phyloP scores from a whole-genome alignment of 2,329 filamentous ascomycete species.

The Penicillium freii region DNA sequence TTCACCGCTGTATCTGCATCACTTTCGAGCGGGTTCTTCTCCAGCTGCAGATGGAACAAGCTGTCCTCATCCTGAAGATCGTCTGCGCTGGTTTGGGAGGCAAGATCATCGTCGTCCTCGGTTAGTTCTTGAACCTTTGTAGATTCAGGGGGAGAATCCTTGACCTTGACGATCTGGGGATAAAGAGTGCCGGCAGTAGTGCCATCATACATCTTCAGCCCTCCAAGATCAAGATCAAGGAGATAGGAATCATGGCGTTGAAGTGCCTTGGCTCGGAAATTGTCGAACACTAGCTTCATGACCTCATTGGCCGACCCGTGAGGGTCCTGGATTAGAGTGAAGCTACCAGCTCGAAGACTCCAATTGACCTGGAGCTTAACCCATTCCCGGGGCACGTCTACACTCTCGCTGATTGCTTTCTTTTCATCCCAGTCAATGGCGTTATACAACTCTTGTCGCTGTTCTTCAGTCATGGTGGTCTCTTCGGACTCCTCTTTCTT shows the following conservation, averaged over 20 bases:
- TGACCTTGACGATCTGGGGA: constrained; percentile 92
- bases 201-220: constrained; percentile 90
- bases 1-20: constrained; percentile 88
- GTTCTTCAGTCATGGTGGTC: constrained; percentile 87
- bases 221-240: constrained; percentile 83
- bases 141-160: constrained; percentile 68
- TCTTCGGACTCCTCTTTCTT: constrained; percentile 73
- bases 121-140: constrained; percentile 40
- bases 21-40: constrained; percentile 91
- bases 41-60: constrained; percentile 89
- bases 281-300: constrained; percentile 87
- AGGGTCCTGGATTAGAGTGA: constrained; percentile 83
- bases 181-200: constrained; percentile 89
- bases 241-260: constrained; percentile 90
- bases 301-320: constrained; percentile 77
- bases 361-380: constrained; percentile 91
- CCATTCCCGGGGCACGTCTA: constrained; percentile 86
- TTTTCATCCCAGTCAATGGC: constrained; percentile 99
- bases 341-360: constrained; percentile 91
- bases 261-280: constrained; percentile 85
- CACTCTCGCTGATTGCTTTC: constrained; percentile 77
- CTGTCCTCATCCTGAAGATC: constrained; percentile 61
- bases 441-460: constrained; percentile 93
- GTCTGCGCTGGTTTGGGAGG: constrained; percentile 40
- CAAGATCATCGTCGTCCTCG: constrained; percentile 37